Percentiles rank a stretch among this genome's conserved stretches.
phyloP scores from a whole-genome alignment of 2,329 filamentous ascomycete species.

The Arthrobotrys entomopaga region DNA sequence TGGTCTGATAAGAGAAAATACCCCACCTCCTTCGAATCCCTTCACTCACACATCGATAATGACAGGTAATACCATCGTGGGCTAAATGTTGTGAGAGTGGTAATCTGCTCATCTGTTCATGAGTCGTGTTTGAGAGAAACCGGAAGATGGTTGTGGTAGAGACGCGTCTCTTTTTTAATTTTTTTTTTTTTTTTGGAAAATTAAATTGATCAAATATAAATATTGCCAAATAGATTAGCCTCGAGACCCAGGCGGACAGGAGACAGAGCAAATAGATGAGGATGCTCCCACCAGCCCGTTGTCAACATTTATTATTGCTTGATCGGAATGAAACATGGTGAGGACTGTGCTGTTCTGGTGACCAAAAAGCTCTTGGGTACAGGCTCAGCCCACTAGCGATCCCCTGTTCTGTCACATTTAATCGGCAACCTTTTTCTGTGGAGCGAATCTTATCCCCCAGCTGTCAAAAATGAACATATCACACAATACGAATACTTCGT shows the following conservation, averaged over 20 bases:
- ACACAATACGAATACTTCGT: conserved; percentile 4
- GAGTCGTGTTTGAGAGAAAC: no score
- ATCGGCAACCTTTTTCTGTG: conserved; percentile 12
- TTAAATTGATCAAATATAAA: neutral
- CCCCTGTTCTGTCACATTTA: conserved; percentile 53
- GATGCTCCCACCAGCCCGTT: conserved; percentile 33
- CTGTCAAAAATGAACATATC: neutral
- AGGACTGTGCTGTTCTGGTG: conserved; percentile 48
- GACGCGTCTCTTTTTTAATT: no score
- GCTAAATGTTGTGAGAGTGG: no score
- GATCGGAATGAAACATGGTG: conserved; percentile 53
- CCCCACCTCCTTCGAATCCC: no score
- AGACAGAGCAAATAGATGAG: no score
- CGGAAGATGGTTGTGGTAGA: no score
- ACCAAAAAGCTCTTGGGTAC: conserved; percentile 37
- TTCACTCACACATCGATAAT: no score
- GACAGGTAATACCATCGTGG: no score
- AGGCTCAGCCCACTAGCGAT: conserved; percentile 42
- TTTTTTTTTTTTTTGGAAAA: no score
- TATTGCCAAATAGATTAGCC: neutral
- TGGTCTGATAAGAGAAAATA: no score
- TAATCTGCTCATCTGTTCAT: no score
- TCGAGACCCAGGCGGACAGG: conserved; percentile 19
- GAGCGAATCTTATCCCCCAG: conserved; percentile 8
- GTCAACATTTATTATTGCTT: conserved; percentile 31